Evolutionary conservation across 73 alveolate genomes (phyloP).

Genomic region (Blepharisma japonicum): DNA sequence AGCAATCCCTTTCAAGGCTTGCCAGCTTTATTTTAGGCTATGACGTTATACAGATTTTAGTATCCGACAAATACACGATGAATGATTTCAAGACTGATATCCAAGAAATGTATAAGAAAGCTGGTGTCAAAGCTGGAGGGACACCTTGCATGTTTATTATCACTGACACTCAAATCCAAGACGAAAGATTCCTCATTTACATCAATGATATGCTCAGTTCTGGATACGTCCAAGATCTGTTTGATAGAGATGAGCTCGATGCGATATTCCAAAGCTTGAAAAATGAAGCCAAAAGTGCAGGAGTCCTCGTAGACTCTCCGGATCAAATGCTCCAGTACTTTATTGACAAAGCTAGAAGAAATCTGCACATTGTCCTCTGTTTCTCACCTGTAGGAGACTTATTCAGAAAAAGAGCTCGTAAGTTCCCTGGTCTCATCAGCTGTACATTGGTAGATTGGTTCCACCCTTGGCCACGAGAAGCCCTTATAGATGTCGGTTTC

Average conservation of each 20-base stretch:
- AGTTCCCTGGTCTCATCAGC: constrained; percentile 99
- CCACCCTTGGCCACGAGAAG: constrained; percentile 99
- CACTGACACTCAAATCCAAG: constrained; percentile 97
- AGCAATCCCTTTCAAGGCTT: constrained; percentile 93
- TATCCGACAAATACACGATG: constrained; percentile 89
- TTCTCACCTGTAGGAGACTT: constrained; percentile 99
- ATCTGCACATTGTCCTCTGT: constrained; percentile 87
- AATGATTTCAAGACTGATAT: constrained; percentile 92
- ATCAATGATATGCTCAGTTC: constrained; percentile 98
- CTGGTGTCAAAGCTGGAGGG: constrained; percentile 94
- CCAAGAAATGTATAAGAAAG: constrained; percentile 94
- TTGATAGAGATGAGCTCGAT: constrained; percentile 94
- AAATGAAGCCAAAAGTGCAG: constrained; percentile 93
- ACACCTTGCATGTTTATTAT: constrained; percentile 90
- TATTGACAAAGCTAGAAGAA: constrained; percentile 76
- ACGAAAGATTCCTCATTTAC: constrained; percentile 96
- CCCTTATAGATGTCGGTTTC: constrained; percentile 97
- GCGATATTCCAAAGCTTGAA: constrained; percentile 85
- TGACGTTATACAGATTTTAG: constrained; percentile 92
- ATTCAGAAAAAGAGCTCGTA: constrained; percentile 98
- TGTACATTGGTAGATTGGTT: constrained; percentile 99
- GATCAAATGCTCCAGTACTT: constrained; percentile 71
- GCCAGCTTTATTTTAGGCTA: constrained; percentile 94
- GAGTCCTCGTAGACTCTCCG: constrained; percentile 51
- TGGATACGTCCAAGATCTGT: constrained; percentile 93